A percentile compares a stretch with the other conserved stretches of the same genome.
Conservation (phyloP, 371 early-diverging fungal genomes). For the Lichtheimia hyalospora region DNA sequence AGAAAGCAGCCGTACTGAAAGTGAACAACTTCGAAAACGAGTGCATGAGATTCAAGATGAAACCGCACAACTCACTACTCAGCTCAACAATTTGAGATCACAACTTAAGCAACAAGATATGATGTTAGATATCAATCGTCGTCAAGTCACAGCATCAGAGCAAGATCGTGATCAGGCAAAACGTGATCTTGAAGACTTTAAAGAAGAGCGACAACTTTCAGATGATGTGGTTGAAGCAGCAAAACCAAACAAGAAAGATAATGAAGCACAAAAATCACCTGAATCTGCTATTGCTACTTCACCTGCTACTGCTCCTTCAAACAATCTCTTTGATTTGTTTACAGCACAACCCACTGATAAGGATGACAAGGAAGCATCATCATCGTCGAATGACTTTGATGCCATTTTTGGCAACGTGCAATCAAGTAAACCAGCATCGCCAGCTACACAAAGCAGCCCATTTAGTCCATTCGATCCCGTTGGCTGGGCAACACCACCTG, state of each 20-base stretch:
- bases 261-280: not conserved
- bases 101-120: conserved; percentile 45
- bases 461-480: conserved; percentile 23
- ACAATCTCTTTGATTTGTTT: conserved; percentile 20
- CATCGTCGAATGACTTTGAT: conserved; percentile 34
- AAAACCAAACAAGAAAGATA: not conserved
- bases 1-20: conserved; percentile 33
- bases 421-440: conserved; percentile 7
- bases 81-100: conserved; percentile 28
- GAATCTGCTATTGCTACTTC: not conserved
- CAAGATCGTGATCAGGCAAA: conserved; percentile 42
- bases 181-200: conserved; percentile 37
- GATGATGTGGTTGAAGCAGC: not conserved
- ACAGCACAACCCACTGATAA: conserved; percentile 8
- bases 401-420: conserved; percentile 40
- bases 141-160: conserved; percentile 52
- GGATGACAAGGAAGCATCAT: not conserved
- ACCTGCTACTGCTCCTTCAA: not conserved
- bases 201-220: conserved; percentile 23
- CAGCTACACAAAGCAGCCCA: conserved; percentile 4
- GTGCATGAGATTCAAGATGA: conserved; percentile 45
- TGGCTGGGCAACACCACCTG: conserved; percentile 21
- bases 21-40: conserved; percentile 30
- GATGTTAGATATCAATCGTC: conserved; percentile 49
- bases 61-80: conserved; percentile 21